Conservation (phyloP, 441 rosid genomes). For the Gossypium davidsonii region DNA sequence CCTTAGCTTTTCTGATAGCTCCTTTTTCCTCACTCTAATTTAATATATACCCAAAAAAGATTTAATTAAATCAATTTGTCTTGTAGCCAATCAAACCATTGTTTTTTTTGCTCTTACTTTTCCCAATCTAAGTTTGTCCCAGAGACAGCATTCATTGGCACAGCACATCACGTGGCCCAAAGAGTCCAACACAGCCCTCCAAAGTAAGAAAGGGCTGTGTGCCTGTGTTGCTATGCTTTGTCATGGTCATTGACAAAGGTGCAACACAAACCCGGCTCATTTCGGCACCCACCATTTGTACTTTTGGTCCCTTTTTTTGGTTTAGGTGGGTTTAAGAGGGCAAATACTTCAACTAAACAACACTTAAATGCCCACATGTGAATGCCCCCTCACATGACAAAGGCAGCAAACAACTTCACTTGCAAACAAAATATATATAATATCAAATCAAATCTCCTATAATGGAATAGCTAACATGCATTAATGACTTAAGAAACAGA, state of each 20-base stretch:
- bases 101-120: background rate
- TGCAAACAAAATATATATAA: background rate
- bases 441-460: background rate
- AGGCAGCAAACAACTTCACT: conserved; percentile 4
- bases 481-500: background rate
- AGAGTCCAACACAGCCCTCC: background rate
- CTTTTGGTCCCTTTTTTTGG: background rate
- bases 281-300: conserved; percentile 1
- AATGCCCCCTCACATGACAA: conserved; percentile 13
- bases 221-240: background rate
- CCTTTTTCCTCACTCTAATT: background rate
- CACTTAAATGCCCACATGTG: conserved; percentile 28
- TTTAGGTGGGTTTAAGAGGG: background rate
- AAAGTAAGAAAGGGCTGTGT: background rate
- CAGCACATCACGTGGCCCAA: conserved; percentile 1
- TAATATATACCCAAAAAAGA: background rate
- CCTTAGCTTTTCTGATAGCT: background rate
- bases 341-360: background rate
- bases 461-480: background rate
- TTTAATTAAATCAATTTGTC: background rate
- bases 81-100: background rate
- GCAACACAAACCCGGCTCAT: background rate
- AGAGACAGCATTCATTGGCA: background rate
- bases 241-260: background rate
- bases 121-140: background rate